Base-by-base conservation (phyloP, 31 red algal species). In the Odonthalia washingtoniensis region DNA sequence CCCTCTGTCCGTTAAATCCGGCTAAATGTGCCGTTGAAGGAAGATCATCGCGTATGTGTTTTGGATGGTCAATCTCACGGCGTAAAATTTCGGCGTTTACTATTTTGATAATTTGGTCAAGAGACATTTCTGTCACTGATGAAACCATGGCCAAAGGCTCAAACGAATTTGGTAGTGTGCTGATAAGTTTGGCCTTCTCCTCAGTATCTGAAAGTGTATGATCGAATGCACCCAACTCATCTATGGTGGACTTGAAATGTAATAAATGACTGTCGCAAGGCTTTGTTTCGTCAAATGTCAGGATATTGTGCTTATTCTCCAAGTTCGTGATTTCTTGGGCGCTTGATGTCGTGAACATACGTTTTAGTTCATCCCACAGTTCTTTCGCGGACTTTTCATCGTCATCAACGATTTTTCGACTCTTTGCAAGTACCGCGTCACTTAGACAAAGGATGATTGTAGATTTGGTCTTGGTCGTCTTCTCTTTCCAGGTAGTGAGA, bases 381-480 rank as follows among this genome's bases (percentile, higher is more conserved):
- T 83, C 80, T 70, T 70, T 70, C 3, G 80, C 80, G 2, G 80
- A 46, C 45, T 83, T 67, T 1, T 70, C 65, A n/a, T 83, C 80
- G 42, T 83, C 37, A 64, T 83, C 31, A 28, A 83, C 34, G 46
- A 83, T 67, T 6, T 3, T 36, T 40, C 64, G 1, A 1, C 33
- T 67, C 38, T 69, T 53, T 1, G 80, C 26, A 4, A 83, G 33
- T 26, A 64, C 2, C 2, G 33, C 36, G 35, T 83, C 64, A 70
- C 80, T 35, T 21, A 83, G 80, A 40, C 39, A 66, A 1, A 83
- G 28, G 5, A 38, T 83, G 37, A 70, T 83, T 60, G 30, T 70
- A 12, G 49, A 57, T 21, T 57, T 57, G 21, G 49, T 57, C 21
- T 21, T 57, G 9, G 49, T 57, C 12, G 49, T 9, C 49, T 57